Evolutionary conservation across 768 basidiomycete species (phyloP).

Genomic region (Kwoniella dejecticola): DNA sequence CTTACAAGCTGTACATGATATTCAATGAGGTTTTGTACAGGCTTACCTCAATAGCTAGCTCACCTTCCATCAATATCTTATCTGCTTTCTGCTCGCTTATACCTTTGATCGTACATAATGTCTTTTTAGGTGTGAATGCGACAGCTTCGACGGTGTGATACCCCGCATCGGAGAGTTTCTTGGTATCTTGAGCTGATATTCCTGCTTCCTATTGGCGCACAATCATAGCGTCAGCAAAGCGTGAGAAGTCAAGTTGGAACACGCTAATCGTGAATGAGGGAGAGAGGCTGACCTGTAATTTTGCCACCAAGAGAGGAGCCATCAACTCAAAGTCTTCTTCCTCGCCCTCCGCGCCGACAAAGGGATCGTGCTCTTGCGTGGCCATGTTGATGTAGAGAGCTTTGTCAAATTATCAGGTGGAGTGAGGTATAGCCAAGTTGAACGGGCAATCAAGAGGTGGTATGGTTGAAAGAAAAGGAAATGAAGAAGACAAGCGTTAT

Average conservation of each 20-base stretch:
- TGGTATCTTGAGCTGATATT: constrained; percentile 84
- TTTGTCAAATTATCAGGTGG: background rate
- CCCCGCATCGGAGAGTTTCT: constrained; percentile 90
- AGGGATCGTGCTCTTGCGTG: constrained; percentile 43
- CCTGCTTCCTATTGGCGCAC: constrained; percentile 73
- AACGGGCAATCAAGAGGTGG: background rate
- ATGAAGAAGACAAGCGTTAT: background rate
- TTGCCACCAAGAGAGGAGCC: constrained; percentile 81
- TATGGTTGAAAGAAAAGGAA: background rate
- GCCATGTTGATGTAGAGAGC: constrained; percentile 23
- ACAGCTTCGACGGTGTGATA: constrained; percentile 92
- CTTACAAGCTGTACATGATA: constrained; percentile 74
- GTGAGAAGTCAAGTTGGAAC: background rate
- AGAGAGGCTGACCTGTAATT: constrained; percentile 58
- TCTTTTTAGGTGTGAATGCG: constrained; percentile 95
- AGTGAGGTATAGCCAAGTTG: background rate
- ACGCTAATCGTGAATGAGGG: background rate
- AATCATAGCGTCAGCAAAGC: background rate
- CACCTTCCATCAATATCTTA: constrained; percentile 89
- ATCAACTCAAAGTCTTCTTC: constrained; percentile 63
- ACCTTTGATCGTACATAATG: constrained; percentile 84
- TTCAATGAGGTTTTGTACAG: background rate
- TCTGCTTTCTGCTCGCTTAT: constrained; percentile 97
- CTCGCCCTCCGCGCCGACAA: constrained; percentile 57
- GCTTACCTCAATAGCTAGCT: constrained; percentile 25